Conservation (phyloP, 2,329 filamentous ascomycete genomes). For the Bimuria novae-zelandiae region DNA sequence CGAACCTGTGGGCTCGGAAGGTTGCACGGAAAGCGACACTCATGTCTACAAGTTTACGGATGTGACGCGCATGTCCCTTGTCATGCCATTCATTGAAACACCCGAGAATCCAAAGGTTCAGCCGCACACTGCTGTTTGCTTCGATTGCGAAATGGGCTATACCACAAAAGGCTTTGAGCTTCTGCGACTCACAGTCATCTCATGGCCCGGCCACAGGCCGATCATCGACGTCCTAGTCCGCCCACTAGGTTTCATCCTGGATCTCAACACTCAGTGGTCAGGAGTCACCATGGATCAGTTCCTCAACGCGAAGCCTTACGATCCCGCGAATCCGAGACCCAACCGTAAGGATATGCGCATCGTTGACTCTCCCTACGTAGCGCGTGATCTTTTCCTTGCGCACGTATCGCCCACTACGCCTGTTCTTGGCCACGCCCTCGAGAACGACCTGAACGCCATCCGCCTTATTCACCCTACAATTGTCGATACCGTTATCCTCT, state of each 20-base stretch:
- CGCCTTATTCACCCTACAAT: constrained; percentile 84
- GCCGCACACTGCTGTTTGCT: constrained; percentile 68
- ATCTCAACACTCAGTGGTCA: constrained; percentile 90
- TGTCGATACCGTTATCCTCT: constrained; percentile 85
- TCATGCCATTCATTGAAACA: constrained; percentile 81
- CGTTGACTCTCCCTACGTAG: constrained; percentile 73
- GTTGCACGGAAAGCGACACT: constrained; percentile 71
- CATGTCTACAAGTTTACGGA: constrained; percentile 90
- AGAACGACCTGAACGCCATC: constrained; percentile 89
- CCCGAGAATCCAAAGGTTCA: constrained; percentile 62
- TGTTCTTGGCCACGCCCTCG: constrained; percentile 88
- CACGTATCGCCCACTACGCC: constrained; percentile 77
- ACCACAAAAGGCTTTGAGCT: constrained; percentile 87
- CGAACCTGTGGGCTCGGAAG: constrained; percentile 73
- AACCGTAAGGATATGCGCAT: constrained; percentile 62
- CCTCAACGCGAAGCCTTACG: constrained; percentile 60
- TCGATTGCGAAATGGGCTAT: constrained; percentile 98
- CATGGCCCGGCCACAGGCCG: constrained; percentile 77
- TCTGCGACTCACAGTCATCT: constrained; percentile 83
- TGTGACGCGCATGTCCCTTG: constrained; percentile 72
- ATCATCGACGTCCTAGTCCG: constrained; percentile 85
- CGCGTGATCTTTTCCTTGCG: constrained; percentile 76
- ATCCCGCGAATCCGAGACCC: constrained; percentile 28
- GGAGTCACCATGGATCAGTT: constrained; percentile 82
- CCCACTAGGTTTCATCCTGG: constrained; percentile 81